These are phyloP conservation scores for Aspergillus sclerotiicarbonarius DNA, from an alignment of 495 filamentous ascomycete genomes.

Conservation along the genomic window DNA sequence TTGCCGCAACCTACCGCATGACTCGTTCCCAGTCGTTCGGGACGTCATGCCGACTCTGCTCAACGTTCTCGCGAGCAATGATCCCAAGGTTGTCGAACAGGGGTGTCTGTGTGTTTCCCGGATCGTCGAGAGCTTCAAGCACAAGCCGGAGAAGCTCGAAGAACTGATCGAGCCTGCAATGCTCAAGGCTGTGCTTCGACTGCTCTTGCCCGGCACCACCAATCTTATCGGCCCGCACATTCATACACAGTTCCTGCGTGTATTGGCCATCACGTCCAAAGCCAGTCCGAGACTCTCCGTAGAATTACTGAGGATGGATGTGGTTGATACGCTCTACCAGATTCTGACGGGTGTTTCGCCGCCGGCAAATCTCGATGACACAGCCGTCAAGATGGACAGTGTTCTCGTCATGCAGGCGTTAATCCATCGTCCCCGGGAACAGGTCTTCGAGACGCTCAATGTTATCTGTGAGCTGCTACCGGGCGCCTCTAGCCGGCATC, in stretches of 20 bases:
- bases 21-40: slow-evolving; percentile 81
- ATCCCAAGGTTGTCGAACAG: slow-evolving; percentile 96
- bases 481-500: slow-evolving; percentile 33
- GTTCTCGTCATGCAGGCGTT: slow-evolving; percentile 98
- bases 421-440: slow-evolving; percentile 94
- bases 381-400: slow-evolving; percentile 88
- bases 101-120: slow-evolving; percentile 94
- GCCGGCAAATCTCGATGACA: slow-evolving; percentile 73
- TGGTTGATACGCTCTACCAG: slow-evolving; percentile 97
- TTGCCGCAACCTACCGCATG: slow-evolving; percentile 91
- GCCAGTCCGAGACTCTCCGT: slow-evolving; percentile 85
- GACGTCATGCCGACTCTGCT: slow-evolving; percentile 96
- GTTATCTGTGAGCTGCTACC: slow-evolving; percentile 97
- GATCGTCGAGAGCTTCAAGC: slow-evolving; percentile 93
- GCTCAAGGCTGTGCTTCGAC: slow-evolving; percentile 80
- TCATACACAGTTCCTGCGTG: slow-evolving; percentile 93
- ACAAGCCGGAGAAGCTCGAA: slow-evolving; percentile 82
- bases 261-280: slow-evolving; percentile 81
- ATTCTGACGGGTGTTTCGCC: slow-evolving; percentile 96
- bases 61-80: slow-evolving; percentile 84
- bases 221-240: slow-evolving; percentile 94
- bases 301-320: slow-evolving; percentile 92
- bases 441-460: slow-evolving; percentile 95
- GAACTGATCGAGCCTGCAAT: slow-evolving; percentile 85
- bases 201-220: slow-evolving; percentile 90